Evolutionary conservation across 2,329 filamentous ascomycete genomes (phyloP).

Genomic region (Cephalotrichum gorgonifer): DNA sequence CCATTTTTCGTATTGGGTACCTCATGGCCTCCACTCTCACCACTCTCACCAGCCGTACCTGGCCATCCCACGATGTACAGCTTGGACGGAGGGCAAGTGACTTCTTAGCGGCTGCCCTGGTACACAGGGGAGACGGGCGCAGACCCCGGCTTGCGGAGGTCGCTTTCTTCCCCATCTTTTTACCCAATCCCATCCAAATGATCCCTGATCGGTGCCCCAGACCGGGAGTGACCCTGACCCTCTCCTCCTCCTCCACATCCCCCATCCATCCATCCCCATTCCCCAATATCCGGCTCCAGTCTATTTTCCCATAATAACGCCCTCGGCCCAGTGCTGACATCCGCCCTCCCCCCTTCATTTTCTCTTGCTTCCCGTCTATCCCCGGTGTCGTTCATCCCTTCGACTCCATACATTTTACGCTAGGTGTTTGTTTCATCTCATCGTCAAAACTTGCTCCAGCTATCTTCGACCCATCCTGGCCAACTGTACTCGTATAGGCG

Average conservation of each 20-base stretch:
- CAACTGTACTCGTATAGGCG: background rate
- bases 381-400: background rate
- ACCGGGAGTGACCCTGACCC: background rate
- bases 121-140: background rate
- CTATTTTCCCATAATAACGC: conserved; percentile 5
- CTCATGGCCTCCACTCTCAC: no score
- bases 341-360: background rate
- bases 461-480: background rate
- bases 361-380: background rate
- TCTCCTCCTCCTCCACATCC: background rate
- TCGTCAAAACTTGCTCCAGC: conserved; percentile 3
- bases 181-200: background rate
- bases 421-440: background rate
- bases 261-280: background rate
- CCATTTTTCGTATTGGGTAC: background rate
- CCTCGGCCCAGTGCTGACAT: conserved; percentile 3
- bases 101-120: background rate
- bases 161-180: conserved; percentile 1
- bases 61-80: background rate
- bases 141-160: background rate
- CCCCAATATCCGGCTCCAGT: conserved; percentile 1
- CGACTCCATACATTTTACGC: background rate
- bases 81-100: background rate
- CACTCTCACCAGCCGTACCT: no score
- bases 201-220: background rate